Conservation (phyloP, 768 basidiomycete species). For the Trametes cingulata region DNA sequence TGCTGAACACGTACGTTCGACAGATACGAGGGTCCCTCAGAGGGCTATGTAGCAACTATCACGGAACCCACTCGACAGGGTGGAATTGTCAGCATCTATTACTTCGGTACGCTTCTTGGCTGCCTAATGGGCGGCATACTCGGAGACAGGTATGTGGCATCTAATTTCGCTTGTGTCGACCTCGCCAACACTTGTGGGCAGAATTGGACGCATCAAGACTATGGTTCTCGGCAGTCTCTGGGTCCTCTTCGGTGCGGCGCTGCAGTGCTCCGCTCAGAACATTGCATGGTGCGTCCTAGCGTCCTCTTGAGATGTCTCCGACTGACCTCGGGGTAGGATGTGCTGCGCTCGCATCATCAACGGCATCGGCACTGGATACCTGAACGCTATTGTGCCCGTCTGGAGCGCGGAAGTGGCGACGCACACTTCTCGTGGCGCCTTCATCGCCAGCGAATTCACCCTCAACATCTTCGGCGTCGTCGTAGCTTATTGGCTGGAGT, state of each 20-base stretch:
- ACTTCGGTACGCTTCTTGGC: constrained; percentile 44
- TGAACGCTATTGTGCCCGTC: constrained; percentile 47
- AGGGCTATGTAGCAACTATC: constrained; percentile 45
- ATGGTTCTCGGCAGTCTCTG: constrained; percentile 43
- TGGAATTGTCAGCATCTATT: constrained; percentile 49
- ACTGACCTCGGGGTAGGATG: constrained; percentile 37
- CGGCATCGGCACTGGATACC: constrained; percentile 45
- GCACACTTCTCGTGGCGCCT: constrained; percentile 46
- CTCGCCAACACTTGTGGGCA: constrained; percentile 5
- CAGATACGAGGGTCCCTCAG: constrained; percentile 40
- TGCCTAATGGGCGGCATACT: constrained; percentile 43
- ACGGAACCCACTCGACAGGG: constrained; percentile 46
- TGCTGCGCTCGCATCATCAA: constrained; percentile 45
- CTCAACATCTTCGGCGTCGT: constrained; percentile 44
- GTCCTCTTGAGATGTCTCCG: background rate
- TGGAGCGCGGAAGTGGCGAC: constrained; percentile 48
- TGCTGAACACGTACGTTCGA: background rate
- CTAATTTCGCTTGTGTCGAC: background rate
- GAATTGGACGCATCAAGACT: constrained; percentile 41
- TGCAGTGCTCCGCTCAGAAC: constrained; percentile 46
- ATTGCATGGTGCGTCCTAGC: constrained; percentile 37
- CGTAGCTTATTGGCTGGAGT: constrained; percentile 48
- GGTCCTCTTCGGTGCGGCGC: constrained; percentile 43
- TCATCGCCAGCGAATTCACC: constrained; percentile 47
- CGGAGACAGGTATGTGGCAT: constrained; percentile 34